phyloP scores from a whole-genome alignment of 202 grass and related monocot species.

The Hordeum pubiflorum region DNA sequence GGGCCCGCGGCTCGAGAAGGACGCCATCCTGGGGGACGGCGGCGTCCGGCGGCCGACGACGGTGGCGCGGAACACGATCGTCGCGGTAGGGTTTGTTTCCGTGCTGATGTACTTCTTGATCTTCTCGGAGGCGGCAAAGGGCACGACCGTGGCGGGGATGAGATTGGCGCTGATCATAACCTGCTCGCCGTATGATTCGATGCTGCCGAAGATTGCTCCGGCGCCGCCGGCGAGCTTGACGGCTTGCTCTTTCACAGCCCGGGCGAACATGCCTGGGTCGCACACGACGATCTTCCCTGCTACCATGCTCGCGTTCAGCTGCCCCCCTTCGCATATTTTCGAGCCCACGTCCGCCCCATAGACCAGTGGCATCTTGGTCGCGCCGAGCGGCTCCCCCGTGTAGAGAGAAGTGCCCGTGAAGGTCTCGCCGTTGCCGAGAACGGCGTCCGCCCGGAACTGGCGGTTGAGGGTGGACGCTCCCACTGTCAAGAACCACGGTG shows the following conservation, averaged over 20 bases:
- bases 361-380: too few relatives aligned
- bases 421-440: not conserved
- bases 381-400: not conserved
- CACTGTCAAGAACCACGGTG: not conserved
- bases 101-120: constrained; percentile 11
- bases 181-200: not conserved
- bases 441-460: not conserved
- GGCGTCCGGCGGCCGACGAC: not conserved
- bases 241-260: not conserved
- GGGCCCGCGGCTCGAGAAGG: constrained; percentile 70
- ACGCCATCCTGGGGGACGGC: constrained; percentile 34
- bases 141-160: constrained; percentile 7
- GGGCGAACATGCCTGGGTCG: not conserved
- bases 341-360: too few relatives aligned
- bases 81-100: not conserved
- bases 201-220: constrained; percentile 19
- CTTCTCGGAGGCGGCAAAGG: not conserved
- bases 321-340: too few relatives aligned
- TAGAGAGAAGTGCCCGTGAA: not conserved
- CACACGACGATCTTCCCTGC: too few relatives aligned
- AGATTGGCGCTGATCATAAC: not conserved
- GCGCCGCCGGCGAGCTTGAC: constrained; percentile 29
- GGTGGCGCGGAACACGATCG: not conserved
- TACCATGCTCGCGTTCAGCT: too few relatives aligned
- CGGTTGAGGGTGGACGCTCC: not conserved